Percentiles rank a stretch among this genome's conserved stretches.
Conservation (phyloP, 2,329 filamentous ascomycete genomes). For the Diaporthe australafricana region DNA sequence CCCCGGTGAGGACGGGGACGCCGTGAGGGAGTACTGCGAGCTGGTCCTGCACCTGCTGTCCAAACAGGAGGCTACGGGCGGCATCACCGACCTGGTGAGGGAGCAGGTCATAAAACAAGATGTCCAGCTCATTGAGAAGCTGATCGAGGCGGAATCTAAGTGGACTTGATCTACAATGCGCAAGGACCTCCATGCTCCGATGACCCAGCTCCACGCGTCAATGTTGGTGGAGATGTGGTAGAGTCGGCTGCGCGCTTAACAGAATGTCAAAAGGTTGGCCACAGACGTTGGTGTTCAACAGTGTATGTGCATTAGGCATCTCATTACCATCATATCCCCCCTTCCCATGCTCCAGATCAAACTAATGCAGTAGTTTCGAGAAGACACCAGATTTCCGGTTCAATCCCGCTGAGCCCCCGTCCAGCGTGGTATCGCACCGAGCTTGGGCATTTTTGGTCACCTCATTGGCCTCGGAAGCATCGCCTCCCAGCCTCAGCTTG, state of each 20-base stretch:
- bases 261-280: not conserved
- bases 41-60: slow-evolving; percentile 64
- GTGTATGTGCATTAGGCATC: slow-evolving; percentile 19
- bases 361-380: slow-evolving; percentile 27
- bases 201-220: not conserved
- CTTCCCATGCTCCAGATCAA: not conserved
- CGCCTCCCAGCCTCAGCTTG: slow-evolving; percentile 7
- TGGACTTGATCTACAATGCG: slow-evolving; percentile 36
- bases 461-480: not conserved
- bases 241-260: not conserved
- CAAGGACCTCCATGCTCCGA: not conserved
- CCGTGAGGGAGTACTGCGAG: slow-evolving; percentile 70
- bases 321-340: not conserved
- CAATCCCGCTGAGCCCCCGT: not conserved
- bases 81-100: slow-evolving; percentile 53
- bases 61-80: slow-evolving; percentile 44
- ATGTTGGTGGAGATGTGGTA: not conserved
- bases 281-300: not conserved
- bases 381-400: slow-evolving; percentile 4
- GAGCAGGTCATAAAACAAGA: slow-evolving; percentile 61
- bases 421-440: not conserved
- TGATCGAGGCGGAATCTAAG: slow-evolving; percentile 60
- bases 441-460: not conserved
- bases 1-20: slow-evolving; percentile 67
- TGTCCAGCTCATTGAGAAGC: slow-evolving; percentile 59